phyloP scores from a whole-genome alignment of 2,329 filamentous ascomycete species.

The Fusarium sp. region DNA sequence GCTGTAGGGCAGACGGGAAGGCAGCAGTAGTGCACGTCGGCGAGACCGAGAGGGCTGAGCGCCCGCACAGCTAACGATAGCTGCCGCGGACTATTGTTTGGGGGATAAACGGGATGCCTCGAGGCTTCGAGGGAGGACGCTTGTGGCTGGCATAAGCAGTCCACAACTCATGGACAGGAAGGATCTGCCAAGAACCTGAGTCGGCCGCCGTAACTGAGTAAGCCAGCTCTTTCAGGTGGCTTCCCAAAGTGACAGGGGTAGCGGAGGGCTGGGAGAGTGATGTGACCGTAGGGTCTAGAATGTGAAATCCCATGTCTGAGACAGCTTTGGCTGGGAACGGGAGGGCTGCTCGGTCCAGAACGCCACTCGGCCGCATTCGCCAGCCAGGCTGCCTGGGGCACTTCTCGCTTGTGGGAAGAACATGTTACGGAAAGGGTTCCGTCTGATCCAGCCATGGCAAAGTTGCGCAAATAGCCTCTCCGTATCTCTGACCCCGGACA shows the following conservation, averaged over 20 bases:
- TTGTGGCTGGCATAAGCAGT: neutral
- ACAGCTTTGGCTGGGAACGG: neutral
- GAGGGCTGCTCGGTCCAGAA: neutral
- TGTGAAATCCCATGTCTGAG: constrained; percentile 15
- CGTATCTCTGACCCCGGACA: no score
- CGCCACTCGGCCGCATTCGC: constrained; percentile 26
- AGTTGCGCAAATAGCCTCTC: neutral
- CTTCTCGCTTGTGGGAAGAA: constrained; percentile 17
- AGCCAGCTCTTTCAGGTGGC: no score
- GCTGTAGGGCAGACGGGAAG: neutral
- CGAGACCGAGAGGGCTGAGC: constrained; percentile 1
- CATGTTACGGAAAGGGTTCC: constrained; percentile 1
- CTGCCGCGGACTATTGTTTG: neutral
- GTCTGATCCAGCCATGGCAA: neutral
- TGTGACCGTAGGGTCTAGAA: constrained; percentile 4
- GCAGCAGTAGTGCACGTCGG: neutral
- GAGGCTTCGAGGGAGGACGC: neutral
- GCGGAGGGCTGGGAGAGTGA: neutral
- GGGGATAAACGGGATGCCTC: neutral
- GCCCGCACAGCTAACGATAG: constrained; percentile 22
- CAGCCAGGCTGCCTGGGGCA: neutral
- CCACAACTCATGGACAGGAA: neutral
- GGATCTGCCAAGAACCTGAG: neutral
- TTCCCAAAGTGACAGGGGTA: neutral
- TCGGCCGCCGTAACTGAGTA: no score